Evolutionary conservation across 202 grass and related monocot genomes (phyloP).

Genomic region (Zoysia matrella): DNA sequence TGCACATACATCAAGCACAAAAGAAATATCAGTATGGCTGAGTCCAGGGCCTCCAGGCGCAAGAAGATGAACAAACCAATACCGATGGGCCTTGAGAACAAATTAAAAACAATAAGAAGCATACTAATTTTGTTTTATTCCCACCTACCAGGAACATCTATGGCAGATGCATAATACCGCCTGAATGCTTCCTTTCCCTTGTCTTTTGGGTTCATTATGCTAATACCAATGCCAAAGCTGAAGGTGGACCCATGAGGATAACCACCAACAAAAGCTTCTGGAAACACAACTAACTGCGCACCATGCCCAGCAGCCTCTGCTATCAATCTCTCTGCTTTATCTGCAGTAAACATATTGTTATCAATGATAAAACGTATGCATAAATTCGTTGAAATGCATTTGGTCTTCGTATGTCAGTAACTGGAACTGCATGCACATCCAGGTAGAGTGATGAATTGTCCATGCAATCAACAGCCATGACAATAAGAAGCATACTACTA

Average conservation of each 20-base stretch:
- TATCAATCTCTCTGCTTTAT: slow-evolving; percentile 90
- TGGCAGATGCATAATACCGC: slow-evolving; percentile 81
- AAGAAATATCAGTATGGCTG: background rate
- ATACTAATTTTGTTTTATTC: slow-evolving; percentile 13
- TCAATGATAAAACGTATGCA: slow-evolving; percentile 2
- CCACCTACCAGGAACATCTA: slow-evolving; percentile 85
- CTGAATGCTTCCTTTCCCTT: slow-evolving; percentile 82
- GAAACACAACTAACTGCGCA: slow-evolving; percentile 90
- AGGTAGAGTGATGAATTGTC: background rate
- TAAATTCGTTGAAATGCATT: slow-evolving; percentile 3
- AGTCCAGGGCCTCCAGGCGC: background rate
- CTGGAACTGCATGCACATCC: slow-evolving; percentile 2
- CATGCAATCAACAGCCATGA: background rate
- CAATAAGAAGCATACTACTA: no score
- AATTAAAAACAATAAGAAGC: slow-evolving; percentile 14
- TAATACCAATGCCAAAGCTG: slow-evolving; percentile 62
- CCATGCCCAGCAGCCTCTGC: slow-evolving; percentile 81
- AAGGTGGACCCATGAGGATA: slow-evolving; percentile 93
- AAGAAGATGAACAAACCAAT: background rate
- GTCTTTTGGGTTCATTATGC: slow-evolving; percentile 50
- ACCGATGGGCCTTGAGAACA: background rate
- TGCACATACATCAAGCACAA: background rate
- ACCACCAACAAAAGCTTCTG: slow-evolving; percentile 87
- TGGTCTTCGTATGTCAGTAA: background rate
- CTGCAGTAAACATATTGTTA: slow-evolving; percentile 44